Conservation (phyloP, 2,329 filamentous ascomycete species). For the Dryadomyces quercivorus region DNA sequence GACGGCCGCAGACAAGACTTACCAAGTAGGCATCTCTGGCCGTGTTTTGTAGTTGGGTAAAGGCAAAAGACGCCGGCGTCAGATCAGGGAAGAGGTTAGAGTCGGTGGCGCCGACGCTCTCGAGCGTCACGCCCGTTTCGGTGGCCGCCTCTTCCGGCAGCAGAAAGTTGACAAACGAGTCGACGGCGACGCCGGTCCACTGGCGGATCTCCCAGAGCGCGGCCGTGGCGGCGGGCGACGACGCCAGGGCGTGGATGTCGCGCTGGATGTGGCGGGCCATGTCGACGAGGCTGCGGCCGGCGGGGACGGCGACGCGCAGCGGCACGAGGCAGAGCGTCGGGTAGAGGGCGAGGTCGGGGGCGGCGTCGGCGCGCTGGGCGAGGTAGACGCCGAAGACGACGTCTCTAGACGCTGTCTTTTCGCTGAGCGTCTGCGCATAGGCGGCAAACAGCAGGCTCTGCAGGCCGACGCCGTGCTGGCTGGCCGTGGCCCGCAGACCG, state of each 20-base stretch:
- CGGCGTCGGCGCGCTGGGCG: constrained; percentile 52
- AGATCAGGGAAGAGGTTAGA: neutral
- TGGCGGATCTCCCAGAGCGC: constrained; percentile 57
- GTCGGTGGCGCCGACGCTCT: neutral
- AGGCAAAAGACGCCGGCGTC: constrained; percentile 5
- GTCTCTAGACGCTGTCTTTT: too few species aligned
- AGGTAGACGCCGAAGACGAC: constrained; percentile 70
- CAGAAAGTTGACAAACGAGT: constrained; percentile 76
- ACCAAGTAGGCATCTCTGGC: constrained; percentile 21
- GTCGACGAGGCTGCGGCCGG: constrained; percentile 24
- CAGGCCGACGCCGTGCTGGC: constrained; percentile 46
- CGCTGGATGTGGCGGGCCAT: constrained; percentile 51
- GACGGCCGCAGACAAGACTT: constrained; percentile 7
- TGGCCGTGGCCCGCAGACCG: constrained; percentile 24
- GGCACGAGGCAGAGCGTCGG: constrained; percentile 76
- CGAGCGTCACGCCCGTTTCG: neutral
- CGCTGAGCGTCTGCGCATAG: constrained; percentile 41
- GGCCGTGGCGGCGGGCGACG: constrained; percentile 36
- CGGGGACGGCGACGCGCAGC: constrained; percentile 38
- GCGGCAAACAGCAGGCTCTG: constrained; percentile 68
- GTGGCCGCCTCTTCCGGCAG: constrained; percentile 19
- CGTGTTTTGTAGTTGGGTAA: constrained; percentile 12
- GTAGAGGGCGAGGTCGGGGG: constrained; percentile 35
- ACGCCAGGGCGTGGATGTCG: constrained; percentile 53
- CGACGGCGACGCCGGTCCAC: constrained; percentile 63